Conservation (phyloP, 768 basidiomycete species). For the Symmetrospora coprosmae region DNA sequence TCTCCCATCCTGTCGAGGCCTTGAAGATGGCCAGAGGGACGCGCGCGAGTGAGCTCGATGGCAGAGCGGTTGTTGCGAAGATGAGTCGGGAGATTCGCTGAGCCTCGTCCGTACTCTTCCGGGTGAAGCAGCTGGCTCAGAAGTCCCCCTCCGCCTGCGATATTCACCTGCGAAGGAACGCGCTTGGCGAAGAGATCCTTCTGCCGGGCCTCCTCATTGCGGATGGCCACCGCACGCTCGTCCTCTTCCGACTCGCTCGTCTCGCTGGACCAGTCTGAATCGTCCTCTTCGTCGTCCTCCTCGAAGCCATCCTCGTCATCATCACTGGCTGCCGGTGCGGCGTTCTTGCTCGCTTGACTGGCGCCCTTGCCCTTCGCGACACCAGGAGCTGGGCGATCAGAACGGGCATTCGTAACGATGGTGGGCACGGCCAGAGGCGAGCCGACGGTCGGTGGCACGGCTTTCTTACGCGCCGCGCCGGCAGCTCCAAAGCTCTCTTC, state of each 20-base stretch:
- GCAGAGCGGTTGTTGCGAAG: slow-evolving; percentile 13
- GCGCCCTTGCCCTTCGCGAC: neutral
- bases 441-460: neutral
- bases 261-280: slow-evolving; percentile 16
- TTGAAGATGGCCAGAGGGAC: neutral
- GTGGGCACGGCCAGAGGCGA: neutral
- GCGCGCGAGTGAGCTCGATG: neutral
- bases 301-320: slow-evolving; percentile 2
- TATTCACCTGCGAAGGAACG: slow-evolving; percentile 1
- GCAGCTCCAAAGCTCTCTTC: neutral
- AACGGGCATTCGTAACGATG: neutral
- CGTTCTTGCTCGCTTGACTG: neutral
- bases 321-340: neutral
- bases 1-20: neutral
- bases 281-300: slow-evolving; percentile 11
- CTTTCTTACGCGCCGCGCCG: neutral
- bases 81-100: slow-evolving; percentile 7
- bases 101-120: neutral
- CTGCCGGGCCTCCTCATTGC: slow-evolving; percentile 3
- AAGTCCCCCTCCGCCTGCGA: neutral
- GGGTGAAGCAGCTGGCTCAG: slow-evolving; percentile 2
- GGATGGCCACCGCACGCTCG: neutral
- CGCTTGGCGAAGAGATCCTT: slow-evolving; percentile 11
- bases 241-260: slow-evolving; percentile 2
- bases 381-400: neutral